Conservation (phyloP, 129 eudicot genomes). For the Heracleum sosnowskyi region DNA sequence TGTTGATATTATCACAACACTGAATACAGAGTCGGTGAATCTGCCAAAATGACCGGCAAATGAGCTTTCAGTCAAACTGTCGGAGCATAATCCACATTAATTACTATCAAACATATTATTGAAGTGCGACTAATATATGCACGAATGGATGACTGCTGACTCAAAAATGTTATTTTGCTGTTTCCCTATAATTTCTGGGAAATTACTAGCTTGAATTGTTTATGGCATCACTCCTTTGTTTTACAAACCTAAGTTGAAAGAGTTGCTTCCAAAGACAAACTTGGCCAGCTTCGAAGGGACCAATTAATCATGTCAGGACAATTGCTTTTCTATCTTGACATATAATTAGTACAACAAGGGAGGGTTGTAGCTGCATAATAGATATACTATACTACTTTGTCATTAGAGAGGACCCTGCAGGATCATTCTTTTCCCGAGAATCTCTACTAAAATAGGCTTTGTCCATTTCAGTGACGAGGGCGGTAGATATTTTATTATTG, state of each 20-base stretch:
- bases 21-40: slow-evolving; percentile 13
- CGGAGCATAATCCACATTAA: neutral
- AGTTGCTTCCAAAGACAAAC: slow-evolving; percentile 41
- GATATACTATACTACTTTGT: slow-evolving; percentile 12
- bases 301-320: slow-evolving; percentile 24
- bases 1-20: slow-evolving; percentile 10
- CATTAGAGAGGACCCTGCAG: slow-evolving; percentile 35
- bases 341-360: neutral
- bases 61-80: neutral
- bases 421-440: slow-evolving; percentile 8
- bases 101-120: neutral
- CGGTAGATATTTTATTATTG: slow-evolving; percentile 16
- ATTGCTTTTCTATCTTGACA: slow-evolving; percentile 10
- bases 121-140: slow-evolving; percentile 3
- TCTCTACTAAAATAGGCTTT: neutral
- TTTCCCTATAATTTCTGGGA: neutral
- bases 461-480: neutral
- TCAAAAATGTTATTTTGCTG: neutral
- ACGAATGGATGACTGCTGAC: neutral
- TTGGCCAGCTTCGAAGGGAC: slow-evolving; percentile 41
- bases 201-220: neutral
- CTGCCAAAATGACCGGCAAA: slow-evolving; percentile 16
- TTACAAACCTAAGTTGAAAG: slow-evolving; percentile 2
- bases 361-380: slow-evolving; percentile 11
- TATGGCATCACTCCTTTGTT: slow-evolving; percentile 4